Evolutionary conservation across 2,329 filamentous ascomycete species (phyloP).

Genomic region (Tolypocladium nubicola): DNA sequence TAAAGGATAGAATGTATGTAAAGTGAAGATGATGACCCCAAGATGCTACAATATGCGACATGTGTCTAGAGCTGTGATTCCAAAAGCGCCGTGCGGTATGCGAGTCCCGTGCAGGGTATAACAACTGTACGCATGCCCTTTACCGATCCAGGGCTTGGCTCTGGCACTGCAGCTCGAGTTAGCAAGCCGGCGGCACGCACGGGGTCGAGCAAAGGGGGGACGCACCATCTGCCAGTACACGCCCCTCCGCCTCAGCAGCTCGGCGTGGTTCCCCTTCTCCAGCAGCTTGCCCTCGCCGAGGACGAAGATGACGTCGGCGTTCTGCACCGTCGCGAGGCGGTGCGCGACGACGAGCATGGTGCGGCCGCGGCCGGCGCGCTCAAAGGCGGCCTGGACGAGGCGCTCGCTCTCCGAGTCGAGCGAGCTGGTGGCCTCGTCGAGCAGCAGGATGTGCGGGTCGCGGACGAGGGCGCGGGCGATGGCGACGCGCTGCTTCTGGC

Average conservation of each 20-base stretch:
- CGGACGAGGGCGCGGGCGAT: slow-evolving; percentile 61
- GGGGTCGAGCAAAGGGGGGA: slow-evolving; percentile 3
- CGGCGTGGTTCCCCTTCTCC: slow-evolving; percentile 41
- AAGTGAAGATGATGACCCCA: neutral
- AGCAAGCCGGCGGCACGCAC: neutral
- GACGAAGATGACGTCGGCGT: slow-evolving; percentile 72
- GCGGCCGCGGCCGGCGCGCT: slow-evolving; percentile 46
- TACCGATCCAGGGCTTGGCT: slow-evolving; percentile 47
- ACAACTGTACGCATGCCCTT: neutral
- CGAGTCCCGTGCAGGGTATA: neutral
- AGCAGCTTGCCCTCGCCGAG: slow-evolving; percentile 52
- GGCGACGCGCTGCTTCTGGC: slow-evolving; percentile 60
- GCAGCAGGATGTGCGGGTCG: slow-evolving; percentile 52
- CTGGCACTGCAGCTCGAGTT: slow-evolving; percentile 33
- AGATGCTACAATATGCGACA: neutral
- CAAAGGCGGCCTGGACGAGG: slow-evolving; percentile 57
- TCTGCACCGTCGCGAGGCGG: slow-evolving; percentile 64
- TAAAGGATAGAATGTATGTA: neutral
- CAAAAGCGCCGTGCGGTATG: neutral
- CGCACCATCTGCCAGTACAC: slow-evolving; percentile 50
- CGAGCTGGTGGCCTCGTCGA: slow-evolving; percentile 65
- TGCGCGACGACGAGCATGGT: slow-evolving; percentile 72
- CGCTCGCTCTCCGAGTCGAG: slow-evolving; percentile 54
- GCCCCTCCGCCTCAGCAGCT: slow-evolving; percentile 39
- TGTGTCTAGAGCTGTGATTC: neutral